Evolutionary conservation across 2,329 filamentous ascomycete species (phyloP), one percentile per base, ranked within the genome.

Genomic region (Truncatella angustata): DNA sequence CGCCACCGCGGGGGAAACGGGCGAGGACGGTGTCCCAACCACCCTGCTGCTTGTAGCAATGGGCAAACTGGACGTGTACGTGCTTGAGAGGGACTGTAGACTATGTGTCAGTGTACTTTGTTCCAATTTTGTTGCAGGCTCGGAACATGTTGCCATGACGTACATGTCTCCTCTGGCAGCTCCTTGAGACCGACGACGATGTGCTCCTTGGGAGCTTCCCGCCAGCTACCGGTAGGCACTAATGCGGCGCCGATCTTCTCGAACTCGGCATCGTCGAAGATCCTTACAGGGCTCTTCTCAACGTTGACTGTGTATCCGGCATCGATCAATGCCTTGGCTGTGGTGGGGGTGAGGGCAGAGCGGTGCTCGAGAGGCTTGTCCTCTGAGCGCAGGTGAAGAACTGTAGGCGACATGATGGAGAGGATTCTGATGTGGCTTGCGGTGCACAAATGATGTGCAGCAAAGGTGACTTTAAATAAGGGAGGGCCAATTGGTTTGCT

Each of bases 21-120:
- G 84, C 79, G n/a, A 96, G 82, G 5, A 91, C 88, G 37, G 82
- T 80, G 53, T 90, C 83, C 90, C 90, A 96, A 24, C 87, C 87
- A 24, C 74, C 82, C 72, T 94, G 90, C 59, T 81, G 73, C 79
- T 91, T 91, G 75, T 86, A 90, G 72, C 84, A 87, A 67, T 91
- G 86, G 34, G 82, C 82, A 64, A 91, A 91, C 61, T 86, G 81
- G 58, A 89, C 78, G 65, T 88, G 84, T 20, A 82, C 83, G 66
- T 93, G 88, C 73, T 87, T 82, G 49, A 91, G 80, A 5, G 21
- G 21, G 12, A n/a, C n/a, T n/a, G n/a, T n/a, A n/a, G n/a, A n/a
- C n/a, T n/a, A n/a, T n/a, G n/a, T n/a, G n/a, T n/a, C n/a, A n/a
- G n/a, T n/a, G n/a, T n/a, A n/a, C n/a, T n/a, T n/a, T n/a, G n/a